Percentiles rank a stretch among this genome's conserved stretches.
phyloP scores from a whole-genome alignment of 2,329 filamentous ascomycete species.

The Colletotrichum tofieldiae region DNA sequence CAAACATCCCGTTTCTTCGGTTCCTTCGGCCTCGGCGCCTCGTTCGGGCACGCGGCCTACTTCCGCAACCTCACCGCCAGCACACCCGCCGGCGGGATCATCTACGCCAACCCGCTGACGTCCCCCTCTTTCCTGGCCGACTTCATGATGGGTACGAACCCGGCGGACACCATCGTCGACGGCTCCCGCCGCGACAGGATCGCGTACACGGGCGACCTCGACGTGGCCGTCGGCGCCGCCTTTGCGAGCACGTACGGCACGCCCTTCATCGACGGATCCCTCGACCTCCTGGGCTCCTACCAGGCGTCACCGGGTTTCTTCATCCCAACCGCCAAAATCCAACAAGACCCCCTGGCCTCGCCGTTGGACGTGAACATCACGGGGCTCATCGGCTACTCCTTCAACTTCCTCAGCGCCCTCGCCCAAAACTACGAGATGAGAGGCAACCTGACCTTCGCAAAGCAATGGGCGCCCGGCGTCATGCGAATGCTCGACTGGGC shows the following conservation, averaged over 20 bases:
- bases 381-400: slow-evolving; percentile 54
- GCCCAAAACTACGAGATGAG: slow-evolving; percentile 50
- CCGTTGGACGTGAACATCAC: slow-evolving; percentile 48
- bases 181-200: slow-evolving; percentile 54
- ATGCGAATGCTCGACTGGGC: slow-evolving; percentile 55
- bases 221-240: slow-evolving; percentile 47
- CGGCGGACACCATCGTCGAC: slow-evolving; percentile 51
- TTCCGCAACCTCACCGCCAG: slow-evolving; percentile 46
- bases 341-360: slow-evolving; percentile 46
- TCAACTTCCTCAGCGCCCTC: slow-evolving; percentile 52
- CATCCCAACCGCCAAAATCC: slow-evolving; percentile 52
- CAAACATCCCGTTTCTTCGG: slow-evolving; percentile 50
- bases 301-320: slow-evolving; percentile 52
- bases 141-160: slow-evolving; percentile 55
- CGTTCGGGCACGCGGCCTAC: slow-evolving; percentile 49
- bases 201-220: slow-evolving; percentile 52
- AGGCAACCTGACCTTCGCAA: slow-evolving; percentile 48
- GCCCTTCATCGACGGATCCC: slow-evolving; percentile 47
- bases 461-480: slow-evolving; percentile 48
- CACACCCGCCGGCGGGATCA: slow-evolving; percentile 31
- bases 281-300: slow-evolving; percentile 47
- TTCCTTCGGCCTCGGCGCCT: slow-evolving; percentile 52
- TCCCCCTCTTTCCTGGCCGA: slow-evolving; percentile 50
- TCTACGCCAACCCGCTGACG: slow-evolving; percentile 48
- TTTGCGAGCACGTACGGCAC: slow-evolving; percentile 50